Base-by-base conservation (phyloP, 805 yeast species). In the Saccharomycopsis sp. region DNA sequence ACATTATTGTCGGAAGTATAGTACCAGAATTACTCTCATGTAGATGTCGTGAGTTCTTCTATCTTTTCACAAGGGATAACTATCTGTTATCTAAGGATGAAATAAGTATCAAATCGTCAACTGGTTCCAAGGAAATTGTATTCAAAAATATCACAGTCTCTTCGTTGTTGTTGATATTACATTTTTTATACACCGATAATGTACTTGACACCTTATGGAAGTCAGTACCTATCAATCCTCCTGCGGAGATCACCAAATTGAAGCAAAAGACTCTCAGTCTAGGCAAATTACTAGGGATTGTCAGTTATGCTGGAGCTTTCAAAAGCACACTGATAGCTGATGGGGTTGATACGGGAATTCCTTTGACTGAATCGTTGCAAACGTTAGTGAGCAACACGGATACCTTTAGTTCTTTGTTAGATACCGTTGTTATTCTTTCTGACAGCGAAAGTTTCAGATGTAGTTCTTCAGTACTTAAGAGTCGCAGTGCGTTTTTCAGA, bases 401-500 rank as follows among this genome's bases (percentile, higher is more conserved):
- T 20, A 24, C 20, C 44, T 51, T 56, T 22, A n/a, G 15, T 9
- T 34, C 51, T 9, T 47, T 49, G 3, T 50, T 54, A n/a, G 87
- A 85, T 65, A 76, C 81, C 1, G 64, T 64, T 0, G 69, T 89
- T 1, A 63, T 63, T 3, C 68, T 86, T n/a, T 62, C 70, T 1
- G 84, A 82, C 63, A 83, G 81, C 0, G 38, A 25, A 1, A 35
- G 78, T 0, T 58, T 60, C 2, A 17, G 8, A 17, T 44, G 49
- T 12, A 44, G 49, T 17, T 8, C 20, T 3, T 3, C 49, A 17
- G 22, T 44, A 7, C 49, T 44, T 7, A 12, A 17, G 8, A 17
- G 8, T 12, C 49, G 49, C 22, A 44, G 49, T 53, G 83, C 81
- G 0, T 87, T 77, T 65, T 89, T 91, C 67, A 84, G 81, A 57